phyloP scores from a whole-genome alignment of 345 rosid genomes.

The Alliaria petiolata region DNA sequence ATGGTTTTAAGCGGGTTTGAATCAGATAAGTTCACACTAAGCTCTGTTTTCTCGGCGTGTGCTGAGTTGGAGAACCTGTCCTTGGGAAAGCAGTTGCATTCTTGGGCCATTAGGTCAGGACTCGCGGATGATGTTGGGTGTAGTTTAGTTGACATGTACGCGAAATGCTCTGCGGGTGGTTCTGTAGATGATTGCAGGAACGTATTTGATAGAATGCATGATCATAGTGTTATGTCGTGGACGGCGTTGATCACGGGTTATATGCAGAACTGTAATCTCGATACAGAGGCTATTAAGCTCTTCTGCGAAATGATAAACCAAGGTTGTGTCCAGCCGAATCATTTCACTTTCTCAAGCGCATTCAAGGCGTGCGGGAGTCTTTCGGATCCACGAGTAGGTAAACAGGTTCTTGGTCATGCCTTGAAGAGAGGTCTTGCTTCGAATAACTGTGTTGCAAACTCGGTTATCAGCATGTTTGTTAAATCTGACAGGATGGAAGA shows the following conservation, averaged over 20 bases:
- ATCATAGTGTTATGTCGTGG: conserved; percentile 70
- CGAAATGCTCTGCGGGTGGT: conserved; percentile 48
- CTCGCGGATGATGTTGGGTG: conserved; percentile 55
- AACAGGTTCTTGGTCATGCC: conserved; percentile 45
- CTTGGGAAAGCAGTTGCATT: conserved; percentile 60
- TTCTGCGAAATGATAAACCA: conserved; percentile 48
- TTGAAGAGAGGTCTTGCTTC: conserved; percentile 54
- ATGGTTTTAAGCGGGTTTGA: conserved; percentile 49
- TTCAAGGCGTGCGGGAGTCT: conserved; percentile 65
- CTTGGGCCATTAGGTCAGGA: conserved; percentile 49
- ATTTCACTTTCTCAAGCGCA: conserved; percentile 65
- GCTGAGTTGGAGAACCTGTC: conserved; percentile 40
- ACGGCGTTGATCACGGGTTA: conserved; percentile 63
- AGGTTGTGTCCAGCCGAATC: conserved; percentile 50
- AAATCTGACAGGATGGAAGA: conserved; percentile 56
- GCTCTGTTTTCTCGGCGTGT: conserved; percentile 55
- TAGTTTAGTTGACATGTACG: conserved; percentile 76
- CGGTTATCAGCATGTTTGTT: conserved; percentile 62
- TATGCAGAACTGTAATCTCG: conserved; percentile 30
- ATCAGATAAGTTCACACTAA: conserved; percentile 52
- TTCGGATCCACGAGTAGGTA: conserved; percentile 40
- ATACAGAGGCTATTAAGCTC: conserved; percentile 47
- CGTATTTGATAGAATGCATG: conserved; percentile 60
- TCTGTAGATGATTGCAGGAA: conserved; percentile 50
- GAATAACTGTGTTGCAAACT: conserved; percentile 59